Evolutionary conservation across 139 green algal species (phyloP), one percentile per base, ranked within the genome.

Genomic region (Pseudopediastrum boryanum): DNA sequence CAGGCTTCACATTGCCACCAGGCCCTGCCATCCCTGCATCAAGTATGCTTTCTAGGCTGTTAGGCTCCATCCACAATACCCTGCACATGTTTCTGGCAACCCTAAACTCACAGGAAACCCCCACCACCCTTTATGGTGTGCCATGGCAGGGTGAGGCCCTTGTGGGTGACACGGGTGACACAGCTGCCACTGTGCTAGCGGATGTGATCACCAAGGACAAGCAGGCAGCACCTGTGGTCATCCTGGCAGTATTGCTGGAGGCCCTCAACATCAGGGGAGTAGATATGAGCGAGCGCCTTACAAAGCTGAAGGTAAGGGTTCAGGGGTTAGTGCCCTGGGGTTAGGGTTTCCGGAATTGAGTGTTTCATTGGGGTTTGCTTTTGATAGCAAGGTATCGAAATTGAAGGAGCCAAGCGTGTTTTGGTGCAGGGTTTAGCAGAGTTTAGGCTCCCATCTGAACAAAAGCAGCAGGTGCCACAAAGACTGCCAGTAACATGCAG

Each of bases 231-330:
- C 83, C 58, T 63, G 72, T 68, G 16, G 38, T 75, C 4, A 35
- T 92, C n/a, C 72, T 85, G 66, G 36, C 27, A n/a, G 7, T 90
- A 52, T 33, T 89, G 36, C 65, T 62, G 58, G 67, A 78, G 43
- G 68, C n/a, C 9, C 71, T 87, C 39, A 75, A 86, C n/a, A 56
- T 85, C 46, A 42, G 76, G 21, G 58, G 59, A 27, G 51, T 91
- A 43, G 31, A 35, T 1, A 43, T 83, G 59, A 43, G 73, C 58
- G 31, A 78, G 16, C 61, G 80, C 52, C 48, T 82, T 16, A 59
- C 33, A 9, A 39, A 35, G 33, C 43, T 61, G 19, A 51, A 79
- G 42, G 48, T 85, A 35, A 41, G 48, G 41, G 39, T 5, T 23
- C 6, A 7, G 46, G 12, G 29, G 21, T 12, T 31, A 13, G 27